Conservation (phyloP, 192 early-diverging fungal genomes). For the Paraglomus brasilianum region DNA sequence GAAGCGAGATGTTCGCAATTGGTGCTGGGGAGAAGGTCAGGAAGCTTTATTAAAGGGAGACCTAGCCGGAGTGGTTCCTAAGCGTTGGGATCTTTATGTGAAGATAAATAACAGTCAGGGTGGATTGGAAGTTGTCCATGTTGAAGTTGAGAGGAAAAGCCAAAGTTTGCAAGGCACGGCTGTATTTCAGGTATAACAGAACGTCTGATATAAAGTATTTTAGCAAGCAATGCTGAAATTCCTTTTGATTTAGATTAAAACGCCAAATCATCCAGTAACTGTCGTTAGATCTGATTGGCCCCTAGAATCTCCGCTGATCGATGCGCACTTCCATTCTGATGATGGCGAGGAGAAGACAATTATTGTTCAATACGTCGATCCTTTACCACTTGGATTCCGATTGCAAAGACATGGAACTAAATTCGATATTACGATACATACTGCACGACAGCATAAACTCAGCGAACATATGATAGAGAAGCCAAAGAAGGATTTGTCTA, state of each 20-base stretch:
- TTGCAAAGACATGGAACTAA: conserved; percentile 82
- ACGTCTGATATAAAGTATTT: neutral
- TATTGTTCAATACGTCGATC: conserved; percentile 72
- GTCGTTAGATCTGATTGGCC: conserved; percentile 63
- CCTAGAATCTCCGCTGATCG: conserved; percentile 71
- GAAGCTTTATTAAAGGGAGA: conserved; percentile 41
- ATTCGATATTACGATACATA: conserved; percentile 72
- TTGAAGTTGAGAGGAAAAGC: conserved; percentile 44
- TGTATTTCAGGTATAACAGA: conserved; percentile 43
- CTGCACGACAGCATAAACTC: conserved; percentile 61
- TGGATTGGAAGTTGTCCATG: conserved; percentile 45
- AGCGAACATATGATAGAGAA: conserved; percentile 73
- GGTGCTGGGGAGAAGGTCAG: conserved; percentile 53
- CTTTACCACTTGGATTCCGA: conserved; percentile 71
- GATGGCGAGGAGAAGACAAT: conserved; percentile 42
- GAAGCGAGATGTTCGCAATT: conserved; percentile 62
- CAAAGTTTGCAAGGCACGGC: conserved; percentile 40
- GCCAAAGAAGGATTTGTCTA: conserved; percentile 68
- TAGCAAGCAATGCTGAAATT: conserved; percentile 1
- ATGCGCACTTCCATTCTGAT: conserved; percentile 41
- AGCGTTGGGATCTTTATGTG: conserved; percentile 54
- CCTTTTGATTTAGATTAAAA: conserved; percentile 36
- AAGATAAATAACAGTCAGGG: conserved; percentile 41
- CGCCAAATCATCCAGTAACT: conserved; percentile 34
- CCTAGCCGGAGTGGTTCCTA: conserved; percentile 35